A percentile compares a stretch with the other conserved stretches of the same genome.
Evolutionary conservation across 345 rosid species (phyloP).

Genomic region (Abelmoschus esculentus): DNA sequence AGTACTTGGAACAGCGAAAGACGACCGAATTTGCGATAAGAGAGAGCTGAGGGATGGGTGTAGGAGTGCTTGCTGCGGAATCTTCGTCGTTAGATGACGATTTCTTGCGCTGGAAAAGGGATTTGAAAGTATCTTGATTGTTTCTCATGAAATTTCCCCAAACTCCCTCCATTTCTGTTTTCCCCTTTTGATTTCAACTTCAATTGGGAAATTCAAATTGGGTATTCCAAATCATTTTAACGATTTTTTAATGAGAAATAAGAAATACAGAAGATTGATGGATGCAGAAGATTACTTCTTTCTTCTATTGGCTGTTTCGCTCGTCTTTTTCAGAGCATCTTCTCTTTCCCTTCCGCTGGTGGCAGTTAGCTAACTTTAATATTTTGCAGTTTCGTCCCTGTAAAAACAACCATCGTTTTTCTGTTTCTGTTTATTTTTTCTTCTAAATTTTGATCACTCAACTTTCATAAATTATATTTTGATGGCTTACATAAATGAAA

Average conservation of each 20-base stretch:
- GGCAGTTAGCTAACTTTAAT: not conserved
- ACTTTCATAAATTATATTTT: too few relatives aligned
- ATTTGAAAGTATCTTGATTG: conserved; percentile 54
- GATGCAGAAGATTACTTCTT: not conserved
- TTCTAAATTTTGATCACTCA: too few relatives aligned
- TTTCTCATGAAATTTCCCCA: conserved; percentile 51
- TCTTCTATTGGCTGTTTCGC: not conserved
- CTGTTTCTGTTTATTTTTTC: too few relatives aligned
- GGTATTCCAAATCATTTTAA: not conserved
- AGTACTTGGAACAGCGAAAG: conserved; percentile 73
- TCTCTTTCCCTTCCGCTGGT: not conserved
- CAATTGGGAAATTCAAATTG: not conserved
- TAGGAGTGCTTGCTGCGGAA: conserved; percentile 33
- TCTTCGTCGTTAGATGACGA: conserved; percentile 28
- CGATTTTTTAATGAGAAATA: too few relatives aligned
- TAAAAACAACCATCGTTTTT: too few relatives aligned
- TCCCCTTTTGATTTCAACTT: not conserved
- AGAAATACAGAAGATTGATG: not conserved
- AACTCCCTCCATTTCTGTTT: conserved; percentile 15
- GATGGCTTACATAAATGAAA: too few relatives aligned
- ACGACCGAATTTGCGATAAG: conserved; percentile 81
- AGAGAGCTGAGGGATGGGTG: conserved; percentile 74
- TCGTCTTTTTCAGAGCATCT: not conserved
- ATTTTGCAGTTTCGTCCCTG: too few relatives aligned
- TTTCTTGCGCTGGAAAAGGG: conserved; percentile 57